Evolutionary conservation across 2,329 filamentous ascomycete genomes (phyloP).

Genomic region (Venturia aucupariae): DNA sequence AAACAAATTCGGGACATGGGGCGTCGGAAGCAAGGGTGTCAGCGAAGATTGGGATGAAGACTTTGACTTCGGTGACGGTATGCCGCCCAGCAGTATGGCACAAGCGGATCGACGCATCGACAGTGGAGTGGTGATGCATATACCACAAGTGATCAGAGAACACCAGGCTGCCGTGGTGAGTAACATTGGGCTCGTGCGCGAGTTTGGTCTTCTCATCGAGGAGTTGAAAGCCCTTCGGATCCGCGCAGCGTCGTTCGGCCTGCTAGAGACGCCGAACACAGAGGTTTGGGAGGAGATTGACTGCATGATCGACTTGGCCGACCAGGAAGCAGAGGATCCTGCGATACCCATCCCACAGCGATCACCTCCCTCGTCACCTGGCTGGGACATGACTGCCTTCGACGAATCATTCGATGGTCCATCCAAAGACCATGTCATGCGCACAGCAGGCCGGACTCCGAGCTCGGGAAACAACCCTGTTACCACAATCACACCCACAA

Average conservation of each 20-base stretch:
- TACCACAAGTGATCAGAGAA: conserved; percentile 70
- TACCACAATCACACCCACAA: conserved; percentile 10
- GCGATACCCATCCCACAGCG: conserved; percentile 41
- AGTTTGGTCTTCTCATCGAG: conserved; percentile 72
- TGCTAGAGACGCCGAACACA: conserved; percentile 51
- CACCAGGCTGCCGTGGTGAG: conserved; percentile 74
- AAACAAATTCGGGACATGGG: conserved; percentile 76
- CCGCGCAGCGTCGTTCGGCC: conserved; percentile 57
- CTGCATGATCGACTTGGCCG: conserved; percentile 77
- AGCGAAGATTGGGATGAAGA: conserved; percentile 89
- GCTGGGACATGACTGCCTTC: conserved; percentile 49
- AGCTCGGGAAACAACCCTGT: background rate
- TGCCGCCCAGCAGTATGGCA: conserved; percentile 17
- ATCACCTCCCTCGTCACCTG: conserved; percentile 45
- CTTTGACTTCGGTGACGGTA: conserved; percentile 61
- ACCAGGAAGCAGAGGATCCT: conserved; percentile 52
- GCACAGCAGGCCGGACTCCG: background rate
- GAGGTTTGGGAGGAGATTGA: conserved; percentile 72
- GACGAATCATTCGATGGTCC: conserved; percentile 33
- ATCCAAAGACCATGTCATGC: background rate
- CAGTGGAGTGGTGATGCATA: conserved; percentile 49
- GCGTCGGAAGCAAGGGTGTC: conserved; percentile 64
- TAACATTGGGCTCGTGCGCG: conserved; percentile 74
- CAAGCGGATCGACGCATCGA: conserved; percentile 30
- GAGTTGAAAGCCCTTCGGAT: conserved; percentile 70